These are phyloP conservation scores for Podila epigama DNA, from an alignment of 192 early-diverging fungal genomes.

Conservation along the genomic window DNA sequence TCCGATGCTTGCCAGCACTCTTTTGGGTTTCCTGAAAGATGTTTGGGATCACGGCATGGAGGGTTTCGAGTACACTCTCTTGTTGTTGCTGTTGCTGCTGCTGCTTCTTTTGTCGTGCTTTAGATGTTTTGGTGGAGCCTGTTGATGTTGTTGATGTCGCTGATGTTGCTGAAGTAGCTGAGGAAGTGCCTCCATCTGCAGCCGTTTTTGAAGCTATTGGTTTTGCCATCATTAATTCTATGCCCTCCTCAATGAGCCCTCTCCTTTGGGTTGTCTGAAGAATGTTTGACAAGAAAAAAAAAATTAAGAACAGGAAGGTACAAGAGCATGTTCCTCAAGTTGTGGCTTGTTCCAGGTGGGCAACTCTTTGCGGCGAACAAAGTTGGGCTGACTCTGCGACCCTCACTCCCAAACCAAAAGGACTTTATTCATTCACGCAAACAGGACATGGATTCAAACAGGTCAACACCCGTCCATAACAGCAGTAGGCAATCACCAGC, in stretches of 20 bases:
- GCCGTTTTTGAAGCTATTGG: background rate
- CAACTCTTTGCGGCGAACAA: background rate
- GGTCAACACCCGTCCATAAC: slow-evolving; percentile 36
- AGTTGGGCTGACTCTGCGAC: too few relatives aligned
- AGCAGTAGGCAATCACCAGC: slow-evolving; percentile 25
- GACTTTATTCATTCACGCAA: background rate
- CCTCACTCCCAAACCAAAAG: background rate
- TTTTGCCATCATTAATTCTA: too few relatives aligned
- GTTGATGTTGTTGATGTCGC: too few relatives aligned
- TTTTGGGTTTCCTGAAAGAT: slow-evolving; percentile 83
- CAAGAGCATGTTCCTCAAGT: background rate
- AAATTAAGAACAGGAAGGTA: background rate
- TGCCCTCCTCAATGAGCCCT: background rate
- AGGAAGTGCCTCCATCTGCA: background rate
- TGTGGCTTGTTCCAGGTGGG: background rate
- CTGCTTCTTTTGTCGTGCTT: background rate
- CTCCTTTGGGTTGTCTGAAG: slow-evolving; percentile 5
- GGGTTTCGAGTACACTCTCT: slow-evolving; percentile 28
- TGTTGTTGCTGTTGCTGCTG: background rate
- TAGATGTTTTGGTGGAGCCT: too few relatives aligned
- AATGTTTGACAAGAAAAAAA: background rate
- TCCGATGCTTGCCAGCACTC: slow-evolving; percentile 69
- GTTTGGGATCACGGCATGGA: slow-evolving; percentile 60
- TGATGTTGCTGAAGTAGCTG: background rate
- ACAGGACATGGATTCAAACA: slow-evolving; percentile 34